Evolutionary conservation across 2,329 filamentous ascomycete species (phyloP).

Genomic region (Ophiostoma sp.): DNA sequence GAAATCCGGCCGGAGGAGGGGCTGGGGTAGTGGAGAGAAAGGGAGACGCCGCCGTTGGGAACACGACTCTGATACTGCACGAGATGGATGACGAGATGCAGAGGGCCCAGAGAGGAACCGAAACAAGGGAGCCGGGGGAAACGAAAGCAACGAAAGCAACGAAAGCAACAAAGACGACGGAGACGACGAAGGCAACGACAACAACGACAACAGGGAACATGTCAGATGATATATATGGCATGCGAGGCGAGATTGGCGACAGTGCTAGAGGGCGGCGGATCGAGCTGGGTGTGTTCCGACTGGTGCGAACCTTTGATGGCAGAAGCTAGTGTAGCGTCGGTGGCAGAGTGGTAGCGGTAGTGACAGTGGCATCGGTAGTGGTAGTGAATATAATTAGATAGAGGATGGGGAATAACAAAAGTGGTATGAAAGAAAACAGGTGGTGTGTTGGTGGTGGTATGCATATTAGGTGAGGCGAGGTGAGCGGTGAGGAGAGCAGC

Average conservation of each 20-base stretch:
- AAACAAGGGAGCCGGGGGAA: neutral
- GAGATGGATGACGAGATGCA: neutral
- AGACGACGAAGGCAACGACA: neutral
- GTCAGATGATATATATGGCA: neutral
- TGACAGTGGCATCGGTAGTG: neutral
- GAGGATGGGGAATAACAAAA: no score
- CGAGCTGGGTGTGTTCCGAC: slow-evolving; percentile 2
- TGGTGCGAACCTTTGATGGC: neutral
- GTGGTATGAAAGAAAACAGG: no score
- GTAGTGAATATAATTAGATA: no score
- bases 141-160: neutral
- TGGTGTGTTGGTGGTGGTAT: no score
- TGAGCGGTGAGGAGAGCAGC: neutral
- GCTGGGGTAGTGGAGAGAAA: neutral
- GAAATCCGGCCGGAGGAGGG: no score
- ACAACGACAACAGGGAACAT: neutral
- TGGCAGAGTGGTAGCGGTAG: slow-evolving; percentile 1
- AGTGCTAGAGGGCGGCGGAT: slow-evolving; percentile 5
- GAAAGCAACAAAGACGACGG: neutral
- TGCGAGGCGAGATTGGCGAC: slow-evolving; percentile 13
- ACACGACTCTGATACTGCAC: neutral
- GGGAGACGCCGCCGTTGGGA: neutral
- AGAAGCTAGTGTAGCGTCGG: no score
- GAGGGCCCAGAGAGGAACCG: neutral
- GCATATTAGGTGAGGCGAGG: neutral